phyloP scores from a whole-genome alignment of 108 stramenopile genomes.

The Chaetoceros muelleri region DNA sequence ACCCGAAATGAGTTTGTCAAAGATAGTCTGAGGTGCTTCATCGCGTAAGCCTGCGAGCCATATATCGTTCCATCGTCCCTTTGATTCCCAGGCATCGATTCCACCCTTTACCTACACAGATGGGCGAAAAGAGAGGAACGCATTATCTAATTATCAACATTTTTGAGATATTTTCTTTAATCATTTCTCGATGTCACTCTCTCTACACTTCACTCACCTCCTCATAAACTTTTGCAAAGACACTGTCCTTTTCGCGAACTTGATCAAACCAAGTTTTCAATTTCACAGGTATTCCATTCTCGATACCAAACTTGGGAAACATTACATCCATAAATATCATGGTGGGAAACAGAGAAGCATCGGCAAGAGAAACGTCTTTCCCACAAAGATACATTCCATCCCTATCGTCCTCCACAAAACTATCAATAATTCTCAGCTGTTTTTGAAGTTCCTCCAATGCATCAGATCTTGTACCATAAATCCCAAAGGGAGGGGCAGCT shows the following conservation, averaged over 20 bases:
- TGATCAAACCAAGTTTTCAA: slow-evolving; percentile 47
- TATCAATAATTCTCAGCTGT: slow-evolving; percentile 65
- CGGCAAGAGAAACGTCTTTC: slow-evolving; percentile 80
- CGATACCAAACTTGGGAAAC: slow-evolving; percentile 83
- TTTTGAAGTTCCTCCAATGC: slow-evolving; percentile 63
- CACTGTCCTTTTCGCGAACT: slow-evolving; percentile 45
- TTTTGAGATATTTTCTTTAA: no score
- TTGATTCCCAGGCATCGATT: slow-evolving; percentile 39
- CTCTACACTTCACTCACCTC: slow-evolving; percentile 46
- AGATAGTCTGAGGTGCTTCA: slow-evolving; percentile 73
- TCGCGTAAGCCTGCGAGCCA: slow-evolving; percentile 71
- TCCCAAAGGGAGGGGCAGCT: slow-evolving; percentile 68
- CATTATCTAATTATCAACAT: no score
- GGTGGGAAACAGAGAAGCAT: slow-evolving; percentile 87
- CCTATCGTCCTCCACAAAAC: slow-evolving; percentile 31
- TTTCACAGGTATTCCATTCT: slow-evolving; percentile 35
- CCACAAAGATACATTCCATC: slow-evolving; percentile 74
- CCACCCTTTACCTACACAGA: slow-evolving; percentile 24
- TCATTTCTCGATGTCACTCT: no score
- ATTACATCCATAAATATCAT: slow-evolving; percentile 76
- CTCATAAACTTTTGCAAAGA: slow-evolving; percentile 58
- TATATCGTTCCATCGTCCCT: slow-evolving; percentile 73
- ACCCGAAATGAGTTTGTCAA: slow-evolving; percentile 89
- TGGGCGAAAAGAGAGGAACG: no score
- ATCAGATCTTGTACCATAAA: slow-evolving; percentile 64